These are phyloP conservation scores for Fusarium sp. DNA, from an alignment of 2,329 filamentous ascomycete species.

Conservation along the genomic window DNA sequence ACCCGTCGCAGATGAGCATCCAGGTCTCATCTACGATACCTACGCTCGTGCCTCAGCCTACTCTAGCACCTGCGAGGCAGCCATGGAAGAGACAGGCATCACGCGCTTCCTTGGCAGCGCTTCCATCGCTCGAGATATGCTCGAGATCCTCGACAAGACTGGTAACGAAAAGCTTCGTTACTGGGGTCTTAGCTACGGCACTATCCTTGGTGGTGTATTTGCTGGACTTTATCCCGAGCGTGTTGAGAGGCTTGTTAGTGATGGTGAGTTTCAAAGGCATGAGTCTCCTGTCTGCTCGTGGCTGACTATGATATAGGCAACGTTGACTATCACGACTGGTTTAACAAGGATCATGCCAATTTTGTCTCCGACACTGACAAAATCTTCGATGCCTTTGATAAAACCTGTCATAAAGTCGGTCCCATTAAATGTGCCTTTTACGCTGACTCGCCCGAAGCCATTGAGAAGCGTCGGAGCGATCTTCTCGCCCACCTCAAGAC, in stretches of 20 bases:
- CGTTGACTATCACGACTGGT: slow-evolving; percentile 70
- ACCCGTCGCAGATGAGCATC: slow-evolving; percentile 63
- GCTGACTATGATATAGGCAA: slow-evolving; percentile 55
- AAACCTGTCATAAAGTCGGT: slow-evolving; percentile 67
- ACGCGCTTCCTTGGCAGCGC: slow-evolving; percentile 61
- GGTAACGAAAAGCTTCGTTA: slow-evolving; percentile 63
- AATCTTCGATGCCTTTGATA: slow-evolving; percentile 67
- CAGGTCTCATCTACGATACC: slow-evolving; percentile 62
- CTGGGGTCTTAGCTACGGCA: slow-evolving; percentile 71
- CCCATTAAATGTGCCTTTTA: slow-evolving; percentile 64
- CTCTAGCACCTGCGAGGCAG: slow-evolving; percentile 60
- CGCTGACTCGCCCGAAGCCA: slow-evolving; percentile 54
- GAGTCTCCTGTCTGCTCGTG: no score
- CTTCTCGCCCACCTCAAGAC: slow-evolving; percentile 60
- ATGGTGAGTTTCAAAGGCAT: slow-evolving; percentile 56
- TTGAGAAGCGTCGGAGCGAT: slow-evolving; percentile 57
- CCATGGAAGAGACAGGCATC: slow-evolving; percentile 56
- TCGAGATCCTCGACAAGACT: slow-evolving; percentile 61
- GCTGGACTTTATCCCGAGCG: slow-evolving; percentile 67
- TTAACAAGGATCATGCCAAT: slow-evolving; percentile 60
- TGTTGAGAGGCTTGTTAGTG: slow-evolving; percentile 66
- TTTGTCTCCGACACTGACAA: slow-evolving; percentile 70
- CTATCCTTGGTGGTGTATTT: slow-evolving; percentile 66
- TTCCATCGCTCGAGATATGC: slow-evolving; percentile 64
- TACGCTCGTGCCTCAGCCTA: slow-evolving; percentile 61